Percentiles rank a stretch among this genome's conserved stretches.
These are phyloP conservation scores for Stropharia rugosoannulata DNA, from an alignment of 768 basidiomycete genomes.

Conservation along the genomic window DNA sequence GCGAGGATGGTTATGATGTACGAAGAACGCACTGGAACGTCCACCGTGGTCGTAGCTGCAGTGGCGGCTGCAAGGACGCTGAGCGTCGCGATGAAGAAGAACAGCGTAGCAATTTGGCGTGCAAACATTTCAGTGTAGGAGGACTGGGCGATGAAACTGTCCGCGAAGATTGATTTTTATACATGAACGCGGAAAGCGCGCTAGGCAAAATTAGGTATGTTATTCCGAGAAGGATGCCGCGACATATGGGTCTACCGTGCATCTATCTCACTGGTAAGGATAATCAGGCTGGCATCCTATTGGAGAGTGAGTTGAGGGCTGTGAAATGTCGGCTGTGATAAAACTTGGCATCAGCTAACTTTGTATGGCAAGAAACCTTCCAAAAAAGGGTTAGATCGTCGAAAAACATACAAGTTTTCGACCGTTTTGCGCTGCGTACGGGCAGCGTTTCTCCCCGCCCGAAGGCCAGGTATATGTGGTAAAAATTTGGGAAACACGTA, in stretches of 20 bases:
- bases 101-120: constrained; percentile 7
- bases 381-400: too few relatives aligned
- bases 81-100: constrained; percentile 14
- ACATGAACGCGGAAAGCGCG: neutral
- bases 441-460: too few relatives aligned
- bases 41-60: constrained; percentile 10
- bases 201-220: constrained; percentile 3
- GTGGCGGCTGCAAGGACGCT: constrained; percentile 21
- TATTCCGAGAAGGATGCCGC: neutral
- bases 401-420: too few relatives aligned
- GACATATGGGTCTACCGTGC: neutral
- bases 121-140: constrained; percentile 6
- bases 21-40: constrained; percentile 8
- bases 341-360: too few relatives aligned
- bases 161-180: neutral
- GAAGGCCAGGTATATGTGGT: too few relatives aligned
- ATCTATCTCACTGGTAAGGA: neutral
- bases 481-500: too few relatives aligned
- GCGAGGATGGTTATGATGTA: neutral
- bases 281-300: neutral
- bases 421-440: too few relatives aligned
- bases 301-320: too few relatives aligned
- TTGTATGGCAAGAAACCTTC: too few relatives aligned
- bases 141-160: neutral
- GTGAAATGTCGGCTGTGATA: too few relatives aligned